Base-by-base conservation (phyloP, 225 moss, liverwort and hornwort genomes). In the Sphagnum contortum region DNA sequence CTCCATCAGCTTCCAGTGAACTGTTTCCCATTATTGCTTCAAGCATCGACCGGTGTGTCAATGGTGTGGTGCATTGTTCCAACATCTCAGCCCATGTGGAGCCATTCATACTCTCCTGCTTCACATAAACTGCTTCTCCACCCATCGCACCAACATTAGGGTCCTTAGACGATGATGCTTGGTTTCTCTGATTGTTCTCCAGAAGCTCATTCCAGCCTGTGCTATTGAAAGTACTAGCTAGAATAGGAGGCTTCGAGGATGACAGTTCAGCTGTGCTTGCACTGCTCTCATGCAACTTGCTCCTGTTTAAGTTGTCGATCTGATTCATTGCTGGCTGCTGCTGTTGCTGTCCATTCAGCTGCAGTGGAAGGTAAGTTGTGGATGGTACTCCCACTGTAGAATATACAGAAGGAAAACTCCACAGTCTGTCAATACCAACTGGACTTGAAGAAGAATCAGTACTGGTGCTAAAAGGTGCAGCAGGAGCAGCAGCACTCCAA, bases 11-110 rank as follows among this genome's bases (percentile, higher is more conserved):
- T 58, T 78, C 74, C 69, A 61, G 8, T 66, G 66, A 73, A 48
- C 51, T 72, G 50, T 56, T 76, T 44, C 70, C 59, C 71, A 79
- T 53, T 4, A 83, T 64, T 10, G 83, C 76, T 46, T 83, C 79
- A 57, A 80, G 64, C 54, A 80, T 55, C 50, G 74, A 70, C 47
- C 67, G 72, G 10, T 65, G 77, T 62, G 77, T 80, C 46, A 72
- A 9, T 48, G 83, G 83, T 0, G 79, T 80, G 4, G 77, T 77
- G 61, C 61, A 67, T 57, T 83, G 83, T 72, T 77, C 79, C 57
- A 83, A 14, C 76, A 80, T 77, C n/a, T 79, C 83, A 65, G 79
- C 83, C 83, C 83, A 83, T 44, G 62, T 72, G n/a, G 78, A 67
- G 48, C 75, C 78, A 66, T 65, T 83, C 52, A 77, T 72, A 54